Evolutionary conservation across 2,329 filamentous ascomycete genomes (phyloP).

Genomic region (Chaetothyriales sp.): DNA sequence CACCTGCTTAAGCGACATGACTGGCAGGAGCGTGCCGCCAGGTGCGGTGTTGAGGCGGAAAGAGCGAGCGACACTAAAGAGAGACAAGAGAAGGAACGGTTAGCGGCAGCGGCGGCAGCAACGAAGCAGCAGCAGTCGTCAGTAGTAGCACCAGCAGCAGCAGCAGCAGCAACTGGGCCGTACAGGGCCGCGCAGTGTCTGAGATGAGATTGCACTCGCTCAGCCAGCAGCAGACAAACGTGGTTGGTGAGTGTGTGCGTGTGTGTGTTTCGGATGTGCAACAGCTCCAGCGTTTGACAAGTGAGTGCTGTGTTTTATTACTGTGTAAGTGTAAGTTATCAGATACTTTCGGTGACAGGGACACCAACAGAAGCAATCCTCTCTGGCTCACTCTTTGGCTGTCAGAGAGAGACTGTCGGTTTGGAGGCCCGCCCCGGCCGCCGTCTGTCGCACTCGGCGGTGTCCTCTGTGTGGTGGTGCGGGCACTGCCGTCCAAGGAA

Average conservation of each 20-base stretch:
- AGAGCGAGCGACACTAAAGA: not conserved
- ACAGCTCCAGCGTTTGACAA: not conserved
- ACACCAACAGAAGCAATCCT: not conserved
- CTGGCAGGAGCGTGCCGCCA: slow-evolving; percentile 1
- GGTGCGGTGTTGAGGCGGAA: slow-evolving; percentile 4
- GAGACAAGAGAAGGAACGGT: not conserved
- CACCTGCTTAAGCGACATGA: slow-evolving; percentile 21
- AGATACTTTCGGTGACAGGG: no score
- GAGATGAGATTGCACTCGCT: not conserved
- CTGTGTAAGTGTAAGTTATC: not conserved
- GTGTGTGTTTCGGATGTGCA: not conserved
- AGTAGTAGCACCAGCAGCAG: slow-evolving; percentile 1
- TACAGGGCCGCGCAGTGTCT: slow-evolving; percentile 3
- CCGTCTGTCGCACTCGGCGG: not conserved
- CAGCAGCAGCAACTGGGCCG: slow-evolving; percentile 2
- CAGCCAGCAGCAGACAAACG: not conserved
- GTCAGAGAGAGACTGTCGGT: not conserved
- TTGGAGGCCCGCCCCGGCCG: not conserved
- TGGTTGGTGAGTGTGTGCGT: no score
- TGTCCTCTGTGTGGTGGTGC: not conserved
- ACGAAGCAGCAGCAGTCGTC: no score
- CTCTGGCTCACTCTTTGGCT: not conserved
- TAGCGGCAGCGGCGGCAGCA: not conserved
- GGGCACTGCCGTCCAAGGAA: not conserved
- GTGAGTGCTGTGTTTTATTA: not conserved